phyloP scores from a whole-genome alignment of 1,139 yeast species.

The Pichia sp. region DNA sequence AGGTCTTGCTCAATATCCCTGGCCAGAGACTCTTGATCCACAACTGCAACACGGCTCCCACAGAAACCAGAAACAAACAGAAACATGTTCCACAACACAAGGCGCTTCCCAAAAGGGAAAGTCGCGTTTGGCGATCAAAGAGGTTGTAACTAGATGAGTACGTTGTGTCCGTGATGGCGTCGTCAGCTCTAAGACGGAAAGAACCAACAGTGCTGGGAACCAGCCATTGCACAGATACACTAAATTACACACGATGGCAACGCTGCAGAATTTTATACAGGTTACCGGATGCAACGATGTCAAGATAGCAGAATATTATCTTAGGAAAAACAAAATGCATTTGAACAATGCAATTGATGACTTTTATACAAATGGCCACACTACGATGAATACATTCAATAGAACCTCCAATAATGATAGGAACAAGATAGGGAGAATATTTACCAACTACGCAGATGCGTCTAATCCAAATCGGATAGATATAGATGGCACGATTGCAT shows the following conservation, averaged over 20 bases:
- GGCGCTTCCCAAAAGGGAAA: slow-evolving; percentile 9
- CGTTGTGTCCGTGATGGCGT: no score
- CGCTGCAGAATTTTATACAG: slow-evolving; percentile 7
- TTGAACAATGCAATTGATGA: slow-evolving; percentile 26
- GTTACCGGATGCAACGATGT: slow-evolving; percentile 21
- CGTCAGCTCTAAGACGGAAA: no score
- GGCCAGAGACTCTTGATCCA: no score
- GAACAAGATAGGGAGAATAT: slow-evolving; percentile 9
- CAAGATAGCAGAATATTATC: slow-evolving; percentile 20
- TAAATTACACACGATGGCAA: background rate
- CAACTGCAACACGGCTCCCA: no score
- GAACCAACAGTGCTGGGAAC: no score
- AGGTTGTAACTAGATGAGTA: no score
- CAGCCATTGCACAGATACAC: no score
- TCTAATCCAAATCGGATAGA: slow-evolving; percentile 38
- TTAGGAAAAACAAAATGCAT: slow-evolving; percentile 19
- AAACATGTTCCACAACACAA: no score
- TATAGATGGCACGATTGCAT: slow-evolving; percentile 69
- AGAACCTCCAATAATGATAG: background rate
- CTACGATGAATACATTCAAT: background rate
- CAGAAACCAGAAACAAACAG: background rate
- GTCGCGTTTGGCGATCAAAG: slow-evolving; percentile 1
- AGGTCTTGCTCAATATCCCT: no score
- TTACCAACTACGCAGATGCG: slow-evolving; percentile 24
- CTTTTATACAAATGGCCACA: slow-evolving; percentile 12